Evolutionary conservation across 129 eudicot genomes (phyloP), one percentile per base, ranked within the genome.

Genomic region (Daucus carota): DNA sequence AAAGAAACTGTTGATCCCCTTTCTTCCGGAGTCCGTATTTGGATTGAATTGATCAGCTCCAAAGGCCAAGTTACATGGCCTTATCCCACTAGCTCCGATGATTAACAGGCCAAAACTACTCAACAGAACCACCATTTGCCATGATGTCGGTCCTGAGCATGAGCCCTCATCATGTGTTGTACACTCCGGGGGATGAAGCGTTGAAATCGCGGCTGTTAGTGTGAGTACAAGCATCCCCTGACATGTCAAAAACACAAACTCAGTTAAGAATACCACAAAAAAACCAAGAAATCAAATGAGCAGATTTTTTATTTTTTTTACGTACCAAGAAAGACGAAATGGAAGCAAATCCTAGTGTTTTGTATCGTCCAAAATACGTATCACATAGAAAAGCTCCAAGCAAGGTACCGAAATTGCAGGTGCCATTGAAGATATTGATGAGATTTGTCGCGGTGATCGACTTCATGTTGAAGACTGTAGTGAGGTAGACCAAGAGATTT

Each of bases 291-390:
- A 26, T 1, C 1, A 59, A 20, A 34, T 6, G 46, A 38, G 73
- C 11, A 34, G 16, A 41, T 2, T 5, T n/a, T 38, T 38, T 28
- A 59, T 24, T 24, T 13, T n/a, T 59, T 59, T n/a, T 15, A 14
- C 4, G 13, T 34, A 75, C 47, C 78, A 57, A n/a, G 52, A 75
- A 75, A 73, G 77, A 73, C 5, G 77, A 73, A 2, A 78, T 44
- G 2, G 75, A 67, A 17, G 75, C 65, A 36, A 70, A 77, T 38
- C 81, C 81, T 10, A 77, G 43, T 17, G 81, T 77, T 33, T 47
- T 69, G 40, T 77, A 77, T 5, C 75, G 81, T 14, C 81, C 81
- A 26, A 77, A 77, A 46, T 67, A 77, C 0, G 81, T 77, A 47
- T 68, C 75, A 24, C 44, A 68, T 17, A 68, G 18, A 29, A 68